Conservation (phyloP, 805 yeast species). For the Hanseniaspora guilliermondii region DNA sequence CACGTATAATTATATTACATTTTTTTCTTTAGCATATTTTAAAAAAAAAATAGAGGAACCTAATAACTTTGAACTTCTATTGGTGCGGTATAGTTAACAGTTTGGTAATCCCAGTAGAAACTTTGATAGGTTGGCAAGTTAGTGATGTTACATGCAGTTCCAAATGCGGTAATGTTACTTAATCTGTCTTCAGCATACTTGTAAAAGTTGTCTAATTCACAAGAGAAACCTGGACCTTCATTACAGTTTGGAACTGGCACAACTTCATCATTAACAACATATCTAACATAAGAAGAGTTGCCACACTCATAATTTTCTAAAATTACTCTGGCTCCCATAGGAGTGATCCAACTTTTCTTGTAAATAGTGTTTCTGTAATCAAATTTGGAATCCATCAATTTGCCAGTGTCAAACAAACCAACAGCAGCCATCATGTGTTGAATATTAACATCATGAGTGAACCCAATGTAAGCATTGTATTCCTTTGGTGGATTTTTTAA, state of each 20-base stretch:
- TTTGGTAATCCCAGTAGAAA: conserved; percentile 20
- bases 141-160: conserved; percentile 24
- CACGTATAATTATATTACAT: too few species aligned
- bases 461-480: conserved; percentile 49
- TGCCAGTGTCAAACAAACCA: conserved; percentile 35
- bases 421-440: conserved; percentile 51
- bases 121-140: conserved; percentile 17
- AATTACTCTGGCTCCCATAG: conserved; percentile 46
- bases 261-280: conserved; percentile 42
- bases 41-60: not conserved
- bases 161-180: conserved; percentile 23
- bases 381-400: conserved; percentile 34
- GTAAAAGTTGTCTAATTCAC: conserved; percentile 30
- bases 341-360: conserved; percentile 38
- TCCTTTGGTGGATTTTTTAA: conserved; percentile 37
- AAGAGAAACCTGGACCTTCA: conserved; percentile 43
- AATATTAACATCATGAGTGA: conserved; percentile 65
- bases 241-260: conserved; percentile 38
- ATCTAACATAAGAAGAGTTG: conserved; percentile 33
- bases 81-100: conserved; percentile 18
- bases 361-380: conserved; percentile 36
- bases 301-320: conserved; percentile 39
- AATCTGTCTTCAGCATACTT: conserved; percentile 25
- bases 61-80: conserved; percentile 6
- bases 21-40: too few species aligned